Conservation (phyloP, 345 rosid species). For the Excoecaria agallocha region DNA sequence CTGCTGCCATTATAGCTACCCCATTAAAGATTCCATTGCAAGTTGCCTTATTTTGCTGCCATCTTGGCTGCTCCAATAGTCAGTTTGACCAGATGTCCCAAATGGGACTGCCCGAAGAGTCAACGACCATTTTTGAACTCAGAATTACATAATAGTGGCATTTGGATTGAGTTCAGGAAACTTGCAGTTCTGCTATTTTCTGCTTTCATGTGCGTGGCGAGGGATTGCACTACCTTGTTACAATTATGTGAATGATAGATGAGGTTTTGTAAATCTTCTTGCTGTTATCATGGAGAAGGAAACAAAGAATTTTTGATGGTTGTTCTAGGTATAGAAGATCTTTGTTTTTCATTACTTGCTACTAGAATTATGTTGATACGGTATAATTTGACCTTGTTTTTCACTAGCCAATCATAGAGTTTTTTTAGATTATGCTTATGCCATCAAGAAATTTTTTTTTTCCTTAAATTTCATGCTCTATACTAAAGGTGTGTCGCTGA, state of each 20-base stretch:
- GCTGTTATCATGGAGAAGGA: background rate
- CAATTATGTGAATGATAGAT: background rate
- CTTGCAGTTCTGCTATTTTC: background rate
- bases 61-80: too few species aligned
- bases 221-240: background rate
- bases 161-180: background rate
- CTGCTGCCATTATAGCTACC: constrained; percentile 6
- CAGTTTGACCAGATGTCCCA: too few species aligned
- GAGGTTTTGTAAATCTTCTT: background rate
- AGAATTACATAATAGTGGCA: background rate
- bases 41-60: too few species aligned
- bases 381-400: background rate
- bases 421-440: background rate
- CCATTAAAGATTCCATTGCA: background rate
- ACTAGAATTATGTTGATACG: background rate
- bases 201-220: background rate
- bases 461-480: background rate
- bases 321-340: background rate
- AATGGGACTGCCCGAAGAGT: background rate
- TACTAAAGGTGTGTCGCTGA: background rate
- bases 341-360: background rate
- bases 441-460: background rate
- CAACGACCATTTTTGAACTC: background rate
- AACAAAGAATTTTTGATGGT: background rate
- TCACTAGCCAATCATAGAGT: background rate